Evolutionary conservation across 768 basidiomycete species (phyloP), one percentile per base, ranked within the genome.

Genomic region (Pleurotus giganteus): DNA sequence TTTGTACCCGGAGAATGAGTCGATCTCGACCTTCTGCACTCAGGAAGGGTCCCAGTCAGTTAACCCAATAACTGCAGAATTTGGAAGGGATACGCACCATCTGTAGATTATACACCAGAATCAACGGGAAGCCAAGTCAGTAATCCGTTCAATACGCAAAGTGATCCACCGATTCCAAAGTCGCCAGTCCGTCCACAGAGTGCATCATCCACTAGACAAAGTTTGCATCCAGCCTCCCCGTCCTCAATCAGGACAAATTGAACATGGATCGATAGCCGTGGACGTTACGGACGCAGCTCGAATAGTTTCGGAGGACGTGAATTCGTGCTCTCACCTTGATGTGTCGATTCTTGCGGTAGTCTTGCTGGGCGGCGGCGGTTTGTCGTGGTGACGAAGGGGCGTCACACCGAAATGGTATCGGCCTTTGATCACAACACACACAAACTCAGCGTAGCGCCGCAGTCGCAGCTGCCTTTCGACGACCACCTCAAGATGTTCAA

Each of bases 1-100:
- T 68, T 89, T 88, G 85, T 81, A 94, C 66, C 92, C 91, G 66
- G 94, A 96, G 84, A 99, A 98, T 57, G 88, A 88, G 81, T 98
- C 97, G 78, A 94, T 90, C 78, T 98, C 96, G 81, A 98, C 86
- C 86, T 98, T 98, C 90, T 91, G 57, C 56, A 66, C 72, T 71
- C 72, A 47, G 19, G 57, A 46, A 21, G 27, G 23, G 55, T 53
- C 55, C 52, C 31, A 27, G 47, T 68, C 54, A 65, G 65, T n/a
- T n/a, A 32, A 51, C 56, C 19, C n/a, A 27, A 4, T 27, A 32
- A 4, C 27, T 28, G 3, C 4, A 58, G 23, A 24, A 19, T 36
- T n/a, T 23, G 43, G 9, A 41, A 42, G 47, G 12, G n/a, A 6
- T 39, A 74, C 75, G 61, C 59, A 76, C 75, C 75, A 78, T 78